Base-by-base conservation (phyloP, 768 basidiomycete species). In the Pleurotus platypus region DNA sequence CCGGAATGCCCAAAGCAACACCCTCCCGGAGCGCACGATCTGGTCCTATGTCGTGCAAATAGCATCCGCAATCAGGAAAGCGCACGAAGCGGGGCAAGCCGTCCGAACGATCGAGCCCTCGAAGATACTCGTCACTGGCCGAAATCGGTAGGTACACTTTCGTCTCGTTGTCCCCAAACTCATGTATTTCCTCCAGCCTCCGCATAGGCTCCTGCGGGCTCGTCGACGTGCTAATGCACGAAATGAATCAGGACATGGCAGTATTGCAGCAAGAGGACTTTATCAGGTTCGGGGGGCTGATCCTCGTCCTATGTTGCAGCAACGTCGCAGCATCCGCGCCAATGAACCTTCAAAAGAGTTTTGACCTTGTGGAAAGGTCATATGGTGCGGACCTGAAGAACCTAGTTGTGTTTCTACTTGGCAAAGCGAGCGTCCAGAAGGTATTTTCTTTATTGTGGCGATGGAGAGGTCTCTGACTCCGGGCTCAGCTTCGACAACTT, bases 21-120 rank as follows among this genome's bases (percentile, higher is more conserved):
- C 24, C 2, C 73, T 98, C 18, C 79, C 89, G 0, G 97, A 99
- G 69, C 78, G 87, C 15, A 85, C 87, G 0, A 67, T 99, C 2
- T 99, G 97, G 97, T 88, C 89, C 2, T 98, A 94, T 66, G 84
- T 97, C 48, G 81, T 93, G 18, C 97, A 99, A 69, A 84, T 98
- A 56, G 86, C 89, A 4, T 87, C 82, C 59, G 95, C 92, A 1
- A 84, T 98, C 70, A 93, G 89, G 70, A 83, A 82, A 46, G 86
- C 90, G 0, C 97, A 99, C 66, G 87, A 88, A 49, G 80, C 80
- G 2, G 90, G 91, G 0, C 74, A 92, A 50, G 90, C 94, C 0
- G 80, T 93, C 40, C 79, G 94, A 40, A 85, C 86, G 71, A 72
- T 98, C 18, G 97, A 98, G 60, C 80, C 85, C 7, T 89, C 87